phyloP scores from a whole-genome alignment of 1,139 yeast genomes.

The Debaryomyces coudertii region DNA sequence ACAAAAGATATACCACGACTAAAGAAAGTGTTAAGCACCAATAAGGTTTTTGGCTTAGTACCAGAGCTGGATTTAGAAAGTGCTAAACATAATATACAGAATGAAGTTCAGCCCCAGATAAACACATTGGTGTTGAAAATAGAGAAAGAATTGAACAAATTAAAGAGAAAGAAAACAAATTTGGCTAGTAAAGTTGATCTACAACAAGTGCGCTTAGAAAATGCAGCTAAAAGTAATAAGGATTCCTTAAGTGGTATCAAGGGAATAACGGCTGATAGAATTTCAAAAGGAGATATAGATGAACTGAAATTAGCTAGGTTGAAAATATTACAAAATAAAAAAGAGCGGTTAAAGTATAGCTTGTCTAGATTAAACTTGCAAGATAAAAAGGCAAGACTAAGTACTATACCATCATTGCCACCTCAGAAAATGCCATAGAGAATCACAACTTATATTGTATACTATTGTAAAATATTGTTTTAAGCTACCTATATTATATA shows the following conservation, averaged over 20 bases:
- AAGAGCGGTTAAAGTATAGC: slow-evolving; percentile 41
- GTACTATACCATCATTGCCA: slow-evolving; percentile 22
- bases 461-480: slow-evolving; percentile 6
- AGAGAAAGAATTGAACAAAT: slow-evolving; percentile 36
- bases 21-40: slow-evolving; percentile 35
- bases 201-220: slow-evolving; percentile 35
- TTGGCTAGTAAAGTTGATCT: slow-evolving; percentile 36
- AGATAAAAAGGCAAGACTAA: slow-evolving; percentile 23
- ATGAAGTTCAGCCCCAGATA: slow-evolving; percentile 41
- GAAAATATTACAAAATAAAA: slow-evolving; percentile 39
- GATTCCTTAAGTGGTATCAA: slow-evolving; percentile 14
- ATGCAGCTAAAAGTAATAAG: slow-evolving; percentile 21
- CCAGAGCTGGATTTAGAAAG: slow-evolving; percentile 46
- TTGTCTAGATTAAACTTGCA: slow-evolving; percentile 28
- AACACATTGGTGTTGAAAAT: slow-evolving; percentile 32
- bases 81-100: slow-evolving; percentile 36
- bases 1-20: slow-evolving; percentile 40
- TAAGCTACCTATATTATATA: not conserved
- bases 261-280: slow-evolving; percentile 15
- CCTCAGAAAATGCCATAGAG: slow-evolving; percentile 11
- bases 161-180: slow-evolving; percentile 29
- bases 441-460: not conserved
- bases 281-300: slow-evolving; percentile 18
- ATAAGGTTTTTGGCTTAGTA: slow-evolving; percentile 45
- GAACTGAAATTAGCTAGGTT: slow-evolving; percentile 34